Evolutionary conservation across 306 rosid genomes (phyloP), one percentile per base, ranked within the genome.

Genomic region (Cajanus cajan): DNA sequence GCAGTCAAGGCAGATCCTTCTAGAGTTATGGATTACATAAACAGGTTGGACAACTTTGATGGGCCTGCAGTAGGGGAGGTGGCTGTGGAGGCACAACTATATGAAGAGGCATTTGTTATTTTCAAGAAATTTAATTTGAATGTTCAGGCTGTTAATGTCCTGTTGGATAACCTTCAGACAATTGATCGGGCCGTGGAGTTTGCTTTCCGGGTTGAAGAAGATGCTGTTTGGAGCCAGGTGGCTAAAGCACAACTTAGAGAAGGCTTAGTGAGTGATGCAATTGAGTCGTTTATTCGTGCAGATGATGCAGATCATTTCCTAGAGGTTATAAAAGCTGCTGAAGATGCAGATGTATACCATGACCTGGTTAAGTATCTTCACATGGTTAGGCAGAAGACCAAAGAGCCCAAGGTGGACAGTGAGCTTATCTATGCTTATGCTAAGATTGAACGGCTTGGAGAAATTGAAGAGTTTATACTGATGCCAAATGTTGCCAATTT

Each of bases 11-110:
- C 97, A 11, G 98, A 94, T 85, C 94, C 98, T 12, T 94, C 97
- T 24, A 90, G 97, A 90, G 98, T 94, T 58, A 94, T 94, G 98
- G 98, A 94, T 86, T 94, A 94, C 86, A 83, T 94, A 65, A 94
- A 90, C 77, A 90, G 98, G 80, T 83, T 94, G 41, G 98, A 92
- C 76, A 94, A 94, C 83, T 94, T 94, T 67, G 98, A 94, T 78
- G 98, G 98, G 63, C 98, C 98, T 73, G 91, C 97, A n/a, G 98
- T 94, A 28, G 98, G 98, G 68, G 98, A 92, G 78, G 91, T 94
- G 64, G 98, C 97, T 4, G 97, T 94, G 69, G 98, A 94, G 82
- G 98, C 97, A 50, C 96, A 92, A 71, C 78, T 94, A 24, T 94
- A 72, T 66, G 98, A 94, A 78, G 98, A 94, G 80, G 98, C 96